A percentile compares a stretch with the other conserved stretches of the same genome.
These are phyloP conservation scores for Epichloe glyceriae DNA, from an alignment of 2,329 filamentous ascomycete genomes.

Conservation along the genomic window DNA sequence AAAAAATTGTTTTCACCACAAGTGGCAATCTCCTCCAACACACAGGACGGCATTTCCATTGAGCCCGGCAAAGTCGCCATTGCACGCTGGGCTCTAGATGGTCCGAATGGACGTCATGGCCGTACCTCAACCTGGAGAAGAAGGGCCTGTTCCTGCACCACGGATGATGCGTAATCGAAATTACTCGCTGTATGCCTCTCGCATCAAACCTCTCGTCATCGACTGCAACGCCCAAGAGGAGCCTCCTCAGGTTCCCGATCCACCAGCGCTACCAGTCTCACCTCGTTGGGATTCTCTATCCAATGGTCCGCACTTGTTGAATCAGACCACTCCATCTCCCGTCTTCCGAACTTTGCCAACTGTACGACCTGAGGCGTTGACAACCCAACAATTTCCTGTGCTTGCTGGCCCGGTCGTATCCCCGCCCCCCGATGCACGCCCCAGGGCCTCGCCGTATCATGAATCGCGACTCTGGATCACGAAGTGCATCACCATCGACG, in stretches of 20 bases:
- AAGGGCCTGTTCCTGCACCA: constrained; percentile 4
- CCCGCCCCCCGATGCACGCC: constrained; percentile 6
- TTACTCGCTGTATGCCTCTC: constrained; percentile 12
- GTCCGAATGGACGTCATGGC: constrained; percentile 12
- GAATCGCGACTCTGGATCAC: constrained; percentile 9
- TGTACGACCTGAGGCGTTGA: not conserved
- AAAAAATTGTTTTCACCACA: not conserved
- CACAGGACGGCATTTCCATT: not conserved
- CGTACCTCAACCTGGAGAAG: constrained; percentile 8
- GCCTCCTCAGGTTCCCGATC: constrained; percentile 12
- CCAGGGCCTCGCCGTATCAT: constrained; percentile 8
- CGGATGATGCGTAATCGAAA: constrained; percentile 10
- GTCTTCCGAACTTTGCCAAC: constrained; percentile 1
- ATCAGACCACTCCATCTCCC: constrained; percentile 5
- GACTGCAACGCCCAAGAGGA: constrained; percentile 1
- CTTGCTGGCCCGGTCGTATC: not conserved
- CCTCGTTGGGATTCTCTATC: constrained; percentile 33
- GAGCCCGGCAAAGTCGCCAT: constrained; percentile 8
- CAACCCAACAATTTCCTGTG: not conserved
- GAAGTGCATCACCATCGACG: constrained; percentile 18
- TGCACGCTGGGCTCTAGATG: constrained; percentile 10
- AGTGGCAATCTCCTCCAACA: not conserved
- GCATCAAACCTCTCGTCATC: constrained; percentile 9
- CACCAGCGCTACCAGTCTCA: constrained; percentile 23
- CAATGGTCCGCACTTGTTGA: constrained; percentile 15